Evolutionary conservation across 2,329 filamentous ascomycete genomes (phyloP).

Genomic region (Xylaria sp.): DNA sequence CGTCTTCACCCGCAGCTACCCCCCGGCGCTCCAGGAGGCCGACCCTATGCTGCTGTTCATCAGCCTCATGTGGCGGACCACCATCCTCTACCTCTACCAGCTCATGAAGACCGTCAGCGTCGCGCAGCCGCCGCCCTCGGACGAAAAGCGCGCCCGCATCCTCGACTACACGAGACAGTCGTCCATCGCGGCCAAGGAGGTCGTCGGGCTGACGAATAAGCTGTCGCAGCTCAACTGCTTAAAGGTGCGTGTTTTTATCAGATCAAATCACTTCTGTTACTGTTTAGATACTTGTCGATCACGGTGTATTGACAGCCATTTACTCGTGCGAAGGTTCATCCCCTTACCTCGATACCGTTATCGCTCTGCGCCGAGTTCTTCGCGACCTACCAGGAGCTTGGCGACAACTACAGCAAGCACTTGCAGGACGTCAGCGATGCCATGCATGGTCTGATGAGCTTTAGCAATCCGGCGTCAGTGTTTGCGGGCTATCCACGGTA

Average conservation of each 20-base stretch:
- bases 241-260: constrained; percentile 22
- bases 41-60: constrained; percentile 28
- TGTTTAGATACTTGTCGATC: too few species aligned
- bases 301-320: too few species aligned
- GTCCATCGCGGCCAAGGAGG: constrained; percentile 23
- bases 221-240: constrained; percentile 26
- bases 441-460: constrained; percentile 25
- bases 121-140: constrained; percentile 13
- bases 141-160: constrained; percentile 20
- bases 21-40: constrained; percentile 16
- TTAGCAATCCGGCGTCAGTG: constrained; percentile 21
- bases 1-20: constrained; percentile 19
- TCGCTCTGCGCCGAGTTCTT: constrained; percentile 24
- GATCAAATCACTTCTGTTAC: too few species aligned
- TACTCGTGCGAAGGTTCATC: constrained; percentile 16
- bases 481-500: constrained; percentile 19
- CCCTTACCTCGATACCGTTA: constrained; percentile 25
- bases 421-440: constrained; percentile 23
- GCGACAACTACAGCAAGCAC: constrained; percentile 24
- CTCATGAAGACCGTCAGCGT: constrained; percentile 13
- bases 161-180: constrained; percentile 24
- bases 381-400: constrained; percentile 19
- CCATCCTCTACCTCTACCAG: constrained; percentile 24
- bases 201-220: constrained; percentile 24
- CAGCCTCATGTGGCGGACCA: constrained; percentile 27